Percentiles rank a stretch among this genome's conserved stretches.
phyloP scores from a whole-genome alignment of 164 flowering plant species.

The Stephania japonica region DNA sequence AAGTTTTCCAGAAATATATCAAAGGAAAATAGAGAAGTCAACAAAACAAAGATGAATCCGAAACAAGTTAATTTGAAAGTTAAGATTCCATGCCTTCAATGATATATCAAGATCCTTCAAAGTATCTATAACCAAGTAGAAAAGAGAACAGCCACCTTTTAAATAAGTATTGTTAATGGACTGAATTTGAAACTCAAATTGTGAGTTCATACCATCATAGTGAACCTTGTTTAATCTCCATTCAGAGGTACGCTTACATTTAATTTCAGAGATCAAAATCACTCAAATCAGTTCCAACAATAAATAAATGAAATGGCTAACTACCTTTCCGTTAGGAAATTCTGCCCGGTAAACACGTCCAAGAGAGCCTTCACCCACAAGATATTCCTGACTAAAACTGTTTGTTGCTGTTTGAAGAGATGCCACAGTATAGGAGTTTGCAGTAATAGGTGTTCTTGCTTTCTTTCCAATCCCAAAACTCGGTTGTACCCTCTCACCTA shows the following conservation, averaged over 20 bases:
- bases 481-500: constrained; percentile 42
- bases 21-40: neutral
- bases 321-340: constrained; percentile 87
- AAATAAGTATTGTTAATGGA: too few species aligned
- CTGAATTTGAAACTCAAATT: too few species aligned
- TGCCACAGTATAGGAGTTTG: constrained; percentile 79
- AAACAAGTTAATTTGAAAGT: neutral
- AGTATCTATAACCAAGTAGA: too few species aligned
- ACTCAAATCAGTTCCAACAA: too few species aligned
- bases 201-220: too few species aligned
- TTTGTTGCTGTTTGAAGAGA: constrained; percentile 79
- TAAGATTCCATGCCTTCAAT: neutral
- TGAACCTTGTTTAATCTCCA: neutral
- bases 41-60: neutral
- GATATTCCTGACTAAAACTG: constrained; percentile 78
- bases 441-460: constrained; percentile 70
- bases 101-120: too few species aligned
- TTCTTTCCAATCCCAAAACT: constrained; percentile 60
- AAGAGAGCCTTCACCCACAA: constrained; percentile 94
- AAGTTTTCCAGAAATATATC: neutral
- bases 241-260: neutral
- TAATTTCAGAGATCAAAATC: neutral
- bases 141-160: too few species aligned
- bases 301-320: neutral
- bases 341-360: constrained; percentile 96